Conservation (phyloP, 176 grass and related monocot species). For the Eleusine coracana region DNA sequence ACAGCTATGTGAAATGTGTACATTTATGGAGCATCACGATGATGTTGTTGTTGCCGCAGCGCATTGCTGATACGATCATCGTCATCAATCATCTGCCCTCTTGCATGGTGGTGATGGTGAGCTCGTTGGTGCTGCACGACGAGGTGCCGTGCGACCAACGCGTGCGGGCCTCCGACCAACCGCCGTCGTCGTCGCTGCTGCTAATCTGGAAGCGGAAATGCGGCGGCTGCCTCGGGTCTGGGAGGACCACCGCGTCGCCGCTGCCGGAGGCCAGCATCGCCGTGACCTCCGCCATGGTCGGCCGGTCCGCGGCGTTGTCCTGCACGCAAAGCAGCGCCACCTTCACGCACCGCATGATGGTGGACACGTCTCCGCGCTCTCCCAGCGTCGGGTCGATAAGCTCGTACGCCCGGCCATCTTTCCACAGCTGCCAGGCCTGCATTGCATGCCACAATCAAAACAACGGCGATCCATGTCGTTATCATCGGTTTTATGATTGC, state of each 20-base stretch:
- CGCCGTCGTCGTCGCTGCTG: constrained; percentile 24
- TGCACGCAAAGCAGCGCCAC: constrained; percentile 79
- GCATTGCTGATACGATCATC: too few species aligned
- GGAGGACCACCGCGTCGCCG: constrained; percentile 16
- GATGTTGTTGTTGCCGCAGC: too few species aligned
- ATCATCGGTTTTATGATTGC: background rate
- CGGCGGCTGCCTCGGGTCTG: constrained; percentile 48
- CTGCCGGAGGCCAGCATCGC: constrained; percentile 45
- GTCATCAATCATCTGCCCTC: constrained; percentile 25
- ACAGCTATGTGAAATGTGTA: too few species aligned
- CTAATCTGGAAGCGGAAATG: constrained; percentile 48
- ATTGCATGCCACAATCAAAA: too few species aligned
- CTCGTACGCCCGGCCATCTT: constrained; percentile 42
- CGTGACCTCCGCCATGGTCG: constrained; percentile 58
- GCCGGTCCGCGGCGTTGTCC: constrained; percentile 53
- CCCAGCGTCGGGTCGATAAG: constrained; percentile 56
- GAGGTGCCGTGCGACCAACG: constrained; percentile 6
- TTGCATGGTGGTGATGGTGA: constrained; percentile 47
- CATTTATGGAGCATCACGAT: too few species aligned
- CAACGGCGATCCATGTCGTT: background rate
- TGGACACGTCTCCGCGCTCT: background rate
- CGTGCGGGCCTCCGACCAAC: background rate
- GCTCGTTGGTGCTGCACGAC: constrained; percentile 46
- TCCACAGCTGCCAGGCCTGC: constrained; percentile 77
- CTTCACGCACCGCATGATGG: constrained; percentile 53